Percentiles rank a stretch among this genome's conserved stretches.
These are phyloP conservation scores for Colletotrichum abscissum DNA, from an alignment of 2,329 filamentous ascomycete genomes.

Conservation along the genomic window DNA sequence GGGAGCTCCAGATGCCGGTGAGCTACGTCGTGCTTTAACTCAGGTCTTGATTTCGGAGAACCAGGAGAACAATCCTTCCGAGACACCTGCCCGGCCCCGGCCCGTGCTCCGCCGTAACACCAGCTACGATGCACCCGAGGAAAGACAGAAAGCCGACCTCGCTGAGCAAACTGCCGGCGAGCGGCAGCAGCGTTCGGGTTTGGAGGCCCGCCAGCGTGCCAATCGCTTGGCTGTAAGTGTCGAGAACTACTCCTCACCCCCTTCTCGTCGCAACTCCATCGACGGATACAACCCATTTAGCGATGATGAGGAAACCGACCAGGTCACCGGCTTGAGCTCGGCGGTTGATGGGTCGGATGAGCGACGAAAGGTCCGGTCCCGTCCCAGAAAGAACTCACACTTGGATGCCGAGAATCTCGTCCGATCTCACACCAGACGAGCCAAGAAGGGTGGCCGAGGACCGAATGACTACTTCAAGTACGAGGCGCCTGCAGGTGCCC, in stretches of 20 bases:
- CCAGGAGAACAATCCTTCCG: conserved; percentile 30
- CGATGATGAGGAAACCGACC: conserved; percentile 26
- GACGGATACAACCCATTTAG: conserved; percentile 23
- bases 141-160: conserved; percentile 52
- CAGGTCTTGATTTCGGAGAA: conserved; percentile 50
- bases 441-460: conserved; percentile 36
- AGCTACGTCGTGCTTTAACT: conserved; percentile 51
- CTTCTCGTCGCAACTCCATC: conserved; percentile 25
- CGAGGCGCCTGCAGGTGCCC: conserved; percentile 38
- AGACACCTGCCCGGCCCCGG: conserved; percentile 42
- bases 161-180: conserved; percentile 51
- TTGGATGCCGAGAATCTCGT: conserved; percentile 48
- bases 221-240: conserved; percentile 52
- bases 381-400: conserved; percentile 32
- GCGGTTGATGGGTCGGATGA: conserved; percentile 12
- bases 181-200: conserved; percentile 52
- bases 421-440: conserved; percentile 45
- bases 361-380: conserved; percentile 13
- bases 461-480: conserved; percentile 44
- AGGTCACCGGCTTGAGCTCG: conserved; percentile 5
- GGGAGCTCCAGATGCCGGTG: conserved; percentile 51
- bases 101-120: conserved; percentile 56
- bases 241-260: conserved; percentile 49
- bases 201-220: conserved; percentile 52
- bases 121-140: conserved; percentile 54